Evolutionary conservation across 805 yeast species (phyloP).

Genomic region (Metschnikowia reukaufii): DNA sequence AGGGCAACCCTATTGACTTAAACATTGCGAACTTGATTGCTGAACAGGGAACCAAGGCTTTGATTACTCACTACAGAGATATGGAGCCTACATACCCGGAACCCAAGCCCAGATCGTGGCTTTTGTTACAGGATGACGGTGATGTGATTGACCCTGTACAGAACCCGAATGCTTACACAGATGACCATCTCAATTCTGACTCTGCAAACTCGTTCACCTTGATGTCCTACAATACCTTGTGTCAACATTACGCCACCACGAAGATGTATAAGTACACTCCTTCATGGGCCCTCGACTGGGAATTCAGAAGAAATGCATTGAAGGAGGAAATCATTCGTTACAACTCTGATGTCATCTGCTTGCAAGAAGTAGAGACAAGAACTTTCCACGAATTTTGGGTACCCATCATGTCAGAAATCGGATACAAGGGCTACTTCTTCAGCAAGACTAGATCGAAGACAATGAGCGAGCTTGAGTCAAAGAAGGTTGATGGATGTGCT

Average conservation of each 20-base stretch:
- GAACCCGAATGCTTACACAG: constrained; percentile 33
- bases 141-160: constrained; percentile 46
- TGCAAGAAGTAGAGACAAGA: constrained; percentile 93
- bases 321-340: constrained; percentile 67
- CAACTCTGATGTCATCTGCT: constrained; percentile 77
- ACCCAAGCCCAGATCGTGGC: constrained; percentile 81
- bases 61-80: constrained; percentile 80
- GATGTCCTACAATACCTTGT: constrained; percentile 85
- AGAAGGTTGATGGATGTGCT: constrained; percentile 98
- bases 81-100: constrained; percentile 65
- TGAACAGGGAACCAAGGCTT: constrained; percentile 80
- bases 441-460: constrained; percentile 92
- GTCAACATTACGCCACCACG: constrained; percentile 94
- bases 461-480: constrained; percentile 75
- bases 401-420: constrained; percentile 67
- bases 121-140: constrained; percentile 74
- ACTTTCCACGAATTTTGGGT: constrained; percentile 86
- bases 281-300: constrained; percentile 96
- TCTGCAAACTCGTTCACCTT: constrained; percentile 58
- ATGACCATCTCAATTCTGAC: constrained; percentile 28
- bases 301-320: constrained; percentile 75
- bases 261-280: constrained; percentile 93
- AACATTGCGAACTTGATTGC: constrained; percentile 66
- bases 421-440: constrained; percentile 80
- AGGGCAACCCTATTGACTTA: constrained; percentile 83